phyloP scores from a whole-genome alignment of 148 eudicot species.

The Spergularia bocconei region DNA sequence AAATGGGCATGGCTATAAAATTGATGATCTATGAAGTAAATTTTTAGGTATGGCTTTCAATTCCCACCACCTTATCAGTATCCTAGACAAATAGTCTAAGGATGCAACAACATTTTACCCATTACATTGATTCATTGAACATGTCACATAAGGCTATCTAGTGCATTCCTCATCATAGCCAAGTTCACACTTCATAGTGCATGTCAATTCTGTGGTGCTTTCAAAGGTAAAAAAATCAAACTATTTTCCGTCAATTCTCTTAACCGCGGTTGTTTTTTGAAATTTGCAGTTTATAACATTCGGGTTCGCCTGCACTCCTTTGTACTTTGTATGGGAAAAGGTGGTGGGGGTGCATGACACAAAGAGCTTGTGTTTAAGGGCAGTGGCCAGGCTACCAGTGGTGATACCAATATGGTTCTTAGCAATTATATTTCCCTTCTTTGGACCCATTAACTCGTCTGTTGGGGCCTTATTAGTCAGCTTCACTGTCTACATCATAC shows the following conservation, averaged over 20 bases:
- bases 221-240: not conserved
- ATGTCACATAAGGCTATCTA: not conserved
- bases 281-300: slow-evolving; percentile 58
- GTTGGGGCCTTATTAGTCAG: slow-evolving; percentile 75
- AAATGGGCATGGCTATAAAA: too few species aligned
- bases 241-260: not conserved
- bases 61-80: too few species aligned
- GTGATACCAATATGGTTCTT: slow-evolving; percentile 75
- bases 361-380: slow-evolving; percentile 63
- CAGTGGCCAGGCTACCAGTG: slow-evolving; percentile 58
- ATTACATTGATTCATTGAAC: not conserved
- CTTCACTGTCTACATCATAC: slow-evolving; percentile 72
- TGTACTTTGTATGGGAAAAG: slow-evolving; percentile 82
- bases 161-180: slow-evolving; percentile 16
- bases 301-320: slow-evolving; percentile 66
- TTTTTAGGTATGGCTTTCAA: too few species aligned
- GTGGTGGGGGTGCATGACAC: slow-evolving; percentile 68
- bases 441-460: slow-evolving; percentile 73
- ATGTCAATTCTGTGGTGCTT: slow-evolving; percentile 8
- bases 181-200: not conserved
- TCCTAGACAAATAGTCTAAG: not conserved
- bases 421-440: slow-evolving; percentile 73
- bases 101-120: not conserved
- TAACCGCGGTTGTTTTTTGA: slow-evolving; percentile 2
- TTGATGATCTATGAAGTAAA: too few species aligned